Evolutionary conservation across 331 rosid species (phyloP).

Genomic region (Malus hybrid): DNA sequence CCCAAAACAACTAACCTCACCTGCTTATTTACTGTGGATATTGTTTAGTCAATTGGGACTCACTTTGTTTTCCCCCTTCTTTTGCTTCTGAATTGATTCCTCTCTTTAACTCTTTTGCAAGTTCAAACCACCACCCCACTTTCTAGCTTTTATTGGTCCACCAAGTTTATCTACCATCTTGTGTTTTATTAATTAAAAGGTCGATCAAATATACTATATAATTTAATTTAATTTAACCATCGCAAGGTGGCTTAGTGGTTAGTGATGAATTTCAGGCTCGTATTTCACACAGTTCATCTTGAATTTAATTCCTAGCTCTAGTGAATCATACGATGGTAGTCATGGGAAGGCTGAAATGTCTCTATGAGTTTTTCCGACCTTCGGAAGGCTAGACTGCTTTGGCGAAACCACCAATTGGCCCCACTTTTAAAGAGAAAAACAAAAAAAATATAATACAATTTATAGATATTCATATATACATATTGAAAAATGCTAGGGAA

Average conservation of each 20-base stretch:
- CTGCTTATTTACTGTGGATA: conserved; percentile 19
- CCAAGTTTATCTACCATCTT: not conserved
- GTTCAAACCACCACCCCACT: conserved; percentile 17
- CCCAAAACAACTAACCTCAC: conserved; percentile 20
- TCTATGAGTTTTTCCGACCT: too few species aligned
- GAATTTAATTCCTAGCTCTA: fast-evolving
- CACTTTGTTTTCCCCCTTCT: conserved; percentile 4
- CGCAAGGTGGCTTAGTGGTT: too few species aligned
- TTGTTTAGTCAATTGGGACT: conserved; percentile 18
- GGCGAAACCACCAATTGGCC: too few species aligned
- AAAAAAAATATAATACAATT: too few species aligned
- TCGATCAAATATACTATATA: not conserved
- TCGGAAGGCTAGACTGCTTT: fast-evolving
- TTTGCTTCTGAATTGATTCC: conserved; percentile 17
- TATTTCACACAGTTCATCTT: too few species aligned
- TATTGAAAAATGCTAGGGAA: too few species aligned
- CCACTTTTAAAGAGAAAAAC: too few species aligned
- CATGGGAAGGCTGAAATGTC: too few species aligned
- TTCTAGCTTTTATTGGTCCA: not conserved
- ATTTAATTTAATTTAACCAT: too few species aligned
- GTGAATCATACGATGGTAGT: too few species aligned
- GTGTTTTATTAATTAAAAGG: not conserved
- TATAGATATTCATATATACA: too few species aligned
- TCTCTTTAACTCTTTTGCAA: conserved; percentile 9
- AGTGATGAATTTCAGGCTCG: too few species aligned